These are phyloP conservation scores for Saccharum spontaneum DNA, from an alignment of 176 grass and related monocot genomes.

Conservation along the genomic window DNA sequence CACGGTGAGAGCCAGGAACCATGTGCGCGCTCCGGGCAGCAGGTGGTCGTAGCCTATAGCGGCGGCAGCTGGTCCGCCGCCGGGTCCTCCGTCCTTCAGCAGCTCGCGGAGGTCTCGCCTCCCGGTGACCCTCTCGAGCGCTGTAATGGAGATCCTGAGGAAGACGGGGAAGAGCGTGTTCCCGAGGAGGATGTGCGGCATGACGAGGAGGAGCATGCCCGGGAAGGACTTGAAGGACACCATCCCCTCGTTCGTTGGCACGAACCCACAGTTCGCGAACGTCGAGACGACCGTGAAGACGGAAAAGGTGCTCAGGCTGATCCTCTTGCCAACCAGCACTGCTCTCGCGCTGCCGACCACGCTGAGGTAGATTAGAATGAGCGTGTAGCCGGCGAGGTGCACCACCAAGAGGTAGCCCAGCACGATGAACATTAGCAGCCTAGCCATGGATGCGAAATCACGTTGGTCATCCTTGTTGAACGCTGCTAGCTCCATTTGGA, in stretches of 20 bases:
- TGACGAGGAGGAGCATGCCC: constrained; percentile 61
- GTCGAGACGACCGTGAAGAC: constrained; percentile 66
- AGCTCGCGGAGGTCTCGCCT: constrained; percentile 40
- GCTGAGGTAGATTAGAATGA: constrained; percentile 52
- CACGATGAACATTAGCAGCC: constrained; percentile 37
- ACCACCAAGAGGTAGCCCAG: constrained; percentile 44
- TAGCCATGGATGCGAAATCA: constrained; percentile 7
- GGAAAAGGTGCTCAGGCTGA: constrained; percentile 54
- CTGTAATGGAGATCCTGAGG: constrained; percentile 43
- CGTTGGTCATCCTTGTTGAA: not conserved
- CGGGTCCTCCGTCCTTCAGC: not conserved
- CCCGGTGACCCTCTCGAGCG: constrained; percentile 36
- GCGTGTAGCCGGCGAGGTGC: constrained; percentile 52
- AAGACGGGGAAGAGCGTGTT: constrained; percentile 72
- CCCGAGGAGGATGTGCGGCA: constrained; percentile 54
- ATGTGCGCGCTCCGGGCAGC: constrained; percentile 28
- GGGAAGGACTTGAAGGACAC: constrained; percentile 55
- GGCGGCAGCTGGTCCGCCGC: not conserved
- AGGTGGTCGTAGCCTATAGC: constrained; percentile 50
- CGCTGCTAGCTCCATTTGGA: constrained; percentile 40
- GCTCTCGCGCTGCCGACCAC: constrained; percentile 23
- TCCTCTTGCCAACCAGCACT: constrained; percentile 53
- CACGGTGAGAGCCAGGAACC: constrained; percentile 49
- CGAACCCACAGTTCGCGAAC: constrained; percentile 76
- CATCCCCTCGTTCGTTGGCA: constrained; percentile 82